phyloP scores from a whole-genome alignment of 305 asterid genomes.

The Euphrasia arctica region DNA sequence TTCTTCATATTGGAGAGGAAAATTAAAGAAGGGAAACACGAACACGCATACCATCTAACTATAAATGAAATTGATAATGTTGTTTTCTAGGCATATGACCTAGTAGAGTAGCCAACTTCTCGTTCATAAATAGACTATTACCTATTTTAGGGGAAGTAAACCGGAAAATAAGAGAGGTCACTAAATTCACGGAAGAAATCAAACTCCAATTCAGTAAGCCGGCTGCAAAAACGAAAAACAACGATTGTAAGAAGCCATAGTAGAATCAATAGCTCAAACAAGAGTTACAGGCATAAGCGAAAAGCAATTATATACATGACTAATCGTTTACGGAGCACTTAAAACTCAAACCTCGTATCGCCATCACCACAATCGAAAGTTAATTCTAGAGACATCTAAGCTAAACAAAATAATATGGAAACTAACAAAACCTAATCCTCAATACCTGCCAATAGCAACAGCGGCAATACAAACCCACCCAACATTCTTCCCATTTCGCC shows the following conservation, averaged over 20 bases:
- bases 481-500: constrained; percentile 69
- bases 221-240: constrained; percentile 57
- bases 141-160: constrained; percentile 75
- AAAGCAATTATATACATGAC: not conserved
- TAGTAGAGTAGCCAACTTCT: too few relatives aligned
- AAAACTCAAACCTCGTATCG: not conserved
- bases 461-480: constrained; percentile 71
- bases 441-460: constrained; percentile 78
- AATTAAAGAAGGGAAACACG: constrained; percentile 11
- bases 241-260: constrained; percentile 15
- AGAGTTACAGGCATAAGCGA: too few relatives aligned
- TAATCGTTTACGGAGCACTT: not conserved
- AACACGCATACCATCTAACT: not conserved
- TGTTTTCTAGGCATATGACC: too few relatives aligned
- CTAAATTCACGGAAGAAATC: constrained; percentile 72
- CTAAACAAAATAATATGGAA: not conserved
- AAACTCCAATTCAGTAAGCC: constrained; percentile 89
- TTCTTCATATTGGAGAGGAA: constrained; percentile 17
- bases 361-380: too few relatives aligned
- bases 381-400: too few relatives aligned
- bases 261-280: not conserved
- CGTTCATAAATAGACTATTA: constrained; percentile 32
- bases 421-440: too few relatives aligned
- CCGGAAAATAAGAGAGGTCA: constrained; percentile 66
- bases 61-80: constrained; percentile 3